Evolutionary conservation across 768 basidiomycete species (phyloP), one percentile per base, ranked within the genome.

Genomic region (Leccinum aurantiacum): DNA sequence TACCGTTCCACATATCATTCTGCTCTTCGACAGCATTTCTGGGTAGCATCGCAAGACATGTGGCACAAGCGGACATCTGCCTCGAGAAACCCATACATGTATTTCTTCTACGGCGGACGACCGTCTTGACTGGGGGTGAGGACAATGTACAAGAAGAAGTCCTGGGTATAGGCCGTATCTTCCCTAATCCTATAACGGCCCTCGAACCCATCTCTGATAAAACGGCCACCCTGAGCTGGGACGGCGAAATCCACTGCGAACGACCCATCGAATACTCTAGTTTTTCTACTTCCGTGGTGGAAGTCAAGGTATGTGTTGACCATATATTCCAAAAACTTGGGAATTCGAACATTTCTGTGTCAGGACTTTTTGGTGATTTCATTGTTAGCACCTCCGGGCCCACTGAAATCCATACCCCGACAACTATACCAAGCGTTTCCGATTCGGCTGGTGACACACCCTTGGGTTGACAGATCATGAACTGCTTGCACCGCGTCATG

Each of bases 1-100:
- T 90, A 15, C 86, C 87, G 1, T 87, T 89, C 71, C 85, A 88
- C 65, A 64, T 90, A 41, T 87, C 88, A 59, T 74, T 90, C 22
- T 78, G 75, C 46, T 85, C 80, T 75, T 76, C 61, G 70, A 74
- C 41, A 70, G 82, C 65, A 65, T 85, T 67, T 53, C 44, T 75
- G 41, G 55, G 33, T 27, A 66, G 33, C 31, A 54, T 68, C 31
- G 58, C 64, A 1, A 24, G 48, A 14, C 53, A 59, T 25, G 38
- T 64, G 35, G 46, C 49, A 14, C 60, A 54, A 33, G 52, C 27
- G 10, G 58, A 71, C 3, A 35, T 57, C 37, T 57, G 53, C 52
- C 44, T 65, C 35, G 59, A 64, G 53, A 64, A 56, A 25, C 66
- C 76, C 31, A 69, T 87, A 37, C 83, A 80, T 11, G 83, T 86